These are phyloP conservation scores for Dioscorea zingiberensis DNA, from an alignment of 106 monocot species.

Conservation along the genomic window DNA sequence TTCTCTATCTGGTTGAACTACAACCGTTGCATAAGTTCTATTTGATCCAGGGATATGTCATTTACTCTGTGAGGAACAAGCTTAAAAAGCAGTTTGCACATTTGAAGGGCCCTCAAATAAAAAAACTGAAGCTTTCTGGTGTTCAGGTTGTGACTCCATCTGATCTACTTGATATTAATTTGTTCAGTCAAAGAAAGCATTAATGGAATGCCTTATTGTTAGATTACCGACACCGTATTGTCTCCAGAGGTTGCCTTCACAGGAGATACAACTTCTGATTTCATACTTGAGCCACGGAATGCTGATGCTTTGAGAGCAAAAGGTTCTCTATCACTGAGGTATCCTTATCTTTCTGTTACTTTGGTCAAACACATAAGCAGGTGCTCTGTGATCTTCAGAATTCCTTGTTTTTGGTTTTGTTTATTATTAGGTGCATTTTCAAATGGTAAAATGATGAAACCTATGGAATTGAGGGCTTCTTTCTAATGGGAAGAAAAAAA, in stretches of 20 bases:
- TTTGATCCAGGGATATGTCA: slow-evolving; percentile 76
- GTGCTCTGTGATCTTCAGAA: too few species aligned
- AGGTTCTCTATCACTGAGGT: slow-evolving; percentile 97
- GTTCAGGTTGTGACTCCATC: slow-evolving; percentile 39
- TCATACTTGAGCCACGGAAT: slow-evolving; percentile 88
- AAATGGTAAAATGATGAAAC: too few species aligned
- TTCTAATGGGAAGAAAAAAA: too few species aligned
- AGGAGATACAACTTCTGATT: slow-evolving; percentile 94
- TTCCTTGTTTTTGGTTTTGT: too few species aligned
- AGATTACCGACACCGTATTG: slow-evolving; percentile 95
- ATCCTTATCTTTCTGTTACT: neutral
- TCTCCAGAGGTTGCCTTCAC: slow-evolving; percentile 95
- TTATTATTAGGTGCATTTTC: too few species aligned
- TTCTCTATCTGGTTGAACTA: too few species aligned
- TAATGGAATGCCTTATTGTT: slow-evolving; percentile 1
- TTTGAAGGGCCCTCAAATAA: slow-evolving; percentile 75
- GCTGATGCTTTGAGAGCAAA: slow-evolving; percentile 97
- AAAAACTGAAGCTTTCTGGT: slow-evolving; percentile 81
- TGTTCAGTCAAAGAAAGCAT: too few species aligned
- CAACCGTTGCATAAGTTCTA: too few species aligned
- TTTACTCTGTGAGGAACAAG: slow-evolving; percentile 88
- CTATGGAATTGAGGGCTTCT: too few species aligned
- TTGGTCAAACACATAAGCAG: too few species aligned
- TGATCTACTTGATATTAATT: too few species aligned
- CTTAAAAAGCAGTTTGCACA: slow-evolving; percentile 88